Percentiles rank a stretch among this genome's conserved stretches.
These are phyloP conservation scores for Rhizopogon vesiculosus DNA, from an alignment of 768 basidiomycete genomes.

Conservation along the genomic window DNA sequence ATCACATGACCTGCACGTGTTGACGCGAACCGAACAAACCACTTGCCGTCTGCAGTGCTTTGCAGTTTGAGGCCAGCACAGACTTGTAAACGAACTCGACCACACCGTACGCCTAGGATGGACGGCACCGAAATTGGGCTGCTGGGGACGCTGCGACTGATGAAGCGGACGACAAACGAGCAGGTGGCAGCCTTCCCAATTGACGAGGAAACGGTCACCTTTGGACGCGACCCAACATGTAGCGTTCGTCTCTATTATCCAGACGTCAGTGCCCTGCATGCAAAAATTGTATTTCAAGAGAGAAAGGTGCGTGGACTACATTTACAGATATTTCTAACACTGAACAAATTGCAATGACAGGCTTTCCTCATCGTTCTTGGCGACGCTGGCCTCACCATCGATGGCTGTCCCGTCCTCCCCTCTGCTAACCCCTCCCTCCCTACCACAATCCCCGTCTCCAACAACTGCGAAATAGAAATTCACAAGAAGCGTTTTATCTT, in stretches of 20 bases:
- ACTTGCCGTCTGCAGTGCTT: too few relatives aligned
- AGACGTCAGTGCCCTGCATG: conserved; percentile 57
- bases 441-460: too few relatives aligned
- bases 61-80: too few relatives aligned
- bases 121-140: conserved; percentile 40
- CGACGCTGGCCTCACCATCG: too few relatives aligned
- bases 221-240: too few relatives aligned
- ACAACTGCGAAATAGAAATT: too few relatives aligned
- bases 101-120: too few relatives aligned
- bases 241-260: conserved; percentile 54
- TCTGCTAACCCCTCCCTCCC: conserved; percentile 23
- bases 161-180: conserved; percentile 28
- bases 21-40: too few relatives aligned
- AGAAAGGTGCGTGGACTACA: conserved; percentile 42
- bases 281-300: conserved; percentile 59
- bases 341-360: conserved; percentile 25
- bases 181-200: too few relatives aligned
- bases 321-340: not conserved
- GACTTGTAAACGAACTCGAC: not conserved
- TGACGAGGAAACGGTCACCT: too few relatives aligned
- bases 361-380: conserved; percentile 68
- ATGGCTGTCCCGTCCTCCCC: conserved; percentile 61
- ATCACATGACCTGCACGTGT: too few relatives aligned
- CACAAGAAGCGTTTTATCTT: too few relatives aligned
- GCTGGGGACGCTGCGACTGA: conserved; percentile 33